phyloP scores from a whole-genome alignment of 2,329 filamentous ascomycete species.

The Diplodia scrobiculata region DNA sequence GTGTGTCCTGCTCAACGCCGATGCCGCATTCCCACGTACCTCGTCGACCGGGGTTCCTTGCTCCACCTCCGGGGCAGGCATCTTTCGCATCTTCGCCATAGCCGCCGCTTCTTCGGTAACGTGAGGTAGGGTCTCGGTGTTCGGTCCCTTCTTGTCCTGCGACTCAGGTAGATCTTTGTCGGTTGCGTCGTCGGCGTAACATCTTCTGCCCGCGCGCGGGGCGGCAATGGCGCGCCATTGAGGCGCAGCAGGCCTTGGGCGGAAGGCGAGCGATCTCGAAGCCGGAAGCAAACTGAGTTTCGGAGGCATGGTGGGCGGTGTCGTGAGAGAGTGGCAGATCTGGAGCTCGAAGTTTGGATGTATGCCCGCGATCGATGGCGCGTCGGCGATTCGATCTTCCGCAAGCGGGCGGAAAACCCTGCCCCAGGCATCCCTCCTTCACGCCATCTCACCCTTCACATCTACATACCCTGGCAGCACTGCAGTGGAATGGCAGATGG shows the following conservation, averaged over 20 bases:
- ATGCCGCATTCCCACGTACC: slow-evolving; percentile 47
- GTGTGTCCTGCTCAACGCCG: background rate
- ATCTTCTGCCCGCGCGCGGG: slow-evolving; percentile 10
- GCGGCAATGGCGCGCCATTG: slow-evolving; percentile 35
- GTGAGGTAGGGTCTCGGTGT: slow-evolving; percentile 53
- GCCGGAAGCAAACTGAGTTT: slow-evolving; percentile 42
- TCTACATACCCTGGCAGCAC: background rate
- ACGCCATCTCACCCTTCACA: background rate
- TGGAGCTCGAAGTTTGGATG: slow-evolving; percentile 8
- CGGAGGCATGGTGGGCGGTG: slow-evolving; percentile 41
- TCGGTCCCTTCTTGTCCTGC: slow-evolving; percentile 38
- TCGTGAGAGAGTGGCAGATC: background rate
- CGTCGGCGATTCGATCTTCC: slow-evolving; percentile 21
- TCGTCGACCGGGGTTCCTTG: slow-evolving; percentile 69
- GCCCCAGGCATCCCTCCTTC: slow-evolving; percentile 20
- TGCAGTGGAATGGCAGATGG: background rate
- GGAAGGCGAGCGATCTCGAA: slow-evolving; percentile 40
- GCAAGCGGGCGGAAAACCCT: slow-evolving; percentile 10
- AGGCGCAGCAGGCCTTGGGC: slow-evolving; percentile 37
- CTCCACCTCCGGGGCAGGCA: slow-evolving; percentile 59
- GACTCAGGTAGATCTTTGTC: slow-evolving; percentile 39
- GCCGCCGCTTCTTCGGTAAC: slow-evolving; percentile 67
- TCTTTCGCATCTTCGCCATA: slow-evolving; percentile 60
- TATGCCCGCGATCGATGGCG: slow-evolving; percentile 4
- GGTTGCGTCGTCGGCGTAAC: slow-evolving; percentile 35